phyloP scores from a whole-genome alignment of 2,329 filamentous ascomycete genomes.

The Septoria petroselini region DNA sequence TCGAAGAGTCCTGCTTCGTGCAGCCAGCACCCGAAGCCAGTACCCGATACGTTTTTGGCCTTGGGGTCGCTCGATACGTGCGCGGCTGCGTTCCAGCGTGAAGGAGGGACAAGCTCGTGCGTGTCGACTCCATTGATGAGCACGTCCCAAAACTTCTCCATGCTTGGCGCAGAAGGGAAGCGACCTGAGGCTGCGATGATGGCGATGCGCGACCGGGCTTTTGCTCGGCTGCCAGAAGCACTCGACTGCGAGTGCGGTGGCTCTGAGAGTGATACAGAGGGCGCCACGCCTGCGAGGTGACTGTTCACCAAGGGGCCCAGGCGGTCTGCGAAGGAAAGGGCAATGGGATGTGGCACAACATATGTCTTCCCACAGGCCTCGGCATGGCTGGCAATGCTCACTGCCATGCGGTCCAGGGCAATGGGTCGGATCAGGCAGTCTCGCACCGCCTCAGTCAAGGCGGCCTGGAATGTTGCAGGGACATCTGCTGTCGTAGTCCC shows the following conservation, averaged over 20 bases:
- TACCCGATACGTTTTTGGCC: slow-evolving; percentile 29
- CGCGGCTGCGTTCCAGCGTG: slow-evolving; percentile 36
- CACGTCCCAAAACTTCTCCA: slow-evolving; percentile 29
- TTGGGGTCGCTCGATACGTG: slow-evolving; percentile 42
- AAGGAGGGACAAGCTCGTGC: slow-evolving; percentile 20
- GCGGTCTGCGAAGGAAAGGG: slow-evolving; percentile 7
- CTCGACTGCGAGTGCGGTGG: neutral
- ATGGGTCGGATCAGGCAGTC: slow-evolving; percentile 16
- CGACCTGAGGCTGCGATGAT: slow-evolving; percentile 32
- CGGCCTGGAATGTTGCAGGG: slow-evolving; percentile 1
- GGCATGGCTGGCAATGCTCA: slow-evolving; percentile 9
- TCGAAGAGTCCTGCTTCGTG: slow-evolving; percentile 42
- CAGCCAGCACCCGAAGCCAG: slow-evolving; percentile 38
- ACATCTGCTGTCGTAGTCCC: neutral
- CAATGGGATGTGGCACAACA: slow-evolving; percentile 10
- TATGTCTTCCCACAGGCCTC: slow-evolving; percentile 4
- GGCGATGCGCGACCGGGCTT: slow-evolving; percentile 22
- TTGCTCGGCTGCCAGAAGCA: slow-evolving; percentile 9
- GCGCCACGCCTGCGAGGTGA: neutral
- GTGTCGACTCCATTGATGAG: slow-evolving; percentile 23
- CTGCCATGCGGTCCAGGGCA: slow-evolving; percentile 9
- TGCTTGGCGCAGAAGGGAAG: slow-evolving; percentile 26
- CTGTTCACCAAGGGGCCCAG: slow-evolving; percentile 7
- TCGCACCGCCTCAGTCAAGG: slow-evolving; percentile 14
- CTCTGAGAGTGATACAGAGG: neutral